Evolutionary conservation across 2,329 filamentous ascomycete genomes (phyloP), one percentile per base, ranked within the genome.

Genomic region (Clarireedia hainanense): DNA sequence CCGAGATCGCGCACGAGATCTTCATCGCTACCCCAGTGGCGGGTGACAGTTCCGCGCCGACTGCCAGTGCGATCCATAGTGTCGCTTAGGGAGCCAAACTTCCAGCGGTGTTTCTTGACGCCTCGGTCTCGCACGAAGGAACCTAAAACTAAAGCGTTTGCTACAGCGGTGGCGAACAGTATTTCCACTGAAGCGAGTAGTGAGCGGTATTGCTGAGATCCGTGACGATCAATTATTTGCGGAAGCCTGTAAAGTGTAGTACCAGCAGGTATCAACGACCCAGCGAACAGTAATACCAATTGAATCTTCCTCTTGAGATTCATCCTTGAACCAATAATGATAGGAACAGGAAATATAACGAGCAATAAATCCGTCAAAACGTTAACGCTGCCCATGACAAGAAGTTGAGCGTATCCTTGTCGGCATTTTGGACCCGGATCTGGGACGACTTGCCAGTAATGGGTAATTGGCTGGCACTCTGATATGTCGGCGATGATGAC

Each of bases 71-170:
- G 76, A 50, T 83, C 84, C 40, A 86, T 73, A 1, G 88, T 91
- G 42, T 83, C 81, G 45, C 79, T 78, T 4, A 80, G 73, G 12
- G 77, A 73, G 15, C 77, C 77, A 59, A 82, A 79, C 53, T 86
- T 85, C 73, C 88, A 96, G 68, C 90, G 94, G 56, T 80, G 79
- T 72, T 95, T 96, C 76, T 97, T 97, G 42, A 91, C 75, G 26
- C 94, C 94, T 52, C 89, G 82, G 69, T 97, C 92, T 14, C 92
- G 83, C 27, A 97, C 84, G 67, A 97, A 97, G 0, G 91, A 95
- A 12, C 92, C 92, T 2, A 99, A 80, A 1, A 96, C 88, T 20
- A 99, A 78, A 3, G 87, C 85, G 68, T 97, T 99, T 12, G 92
- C 89, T 0, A 95, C 87, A 0, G 84, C 83, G 0, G 91, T 89